phyloP scores from a whole-genome alignment of 2,329 filamentous ascomycete species.

The Teratosphaeria zuluensis region DNA sequence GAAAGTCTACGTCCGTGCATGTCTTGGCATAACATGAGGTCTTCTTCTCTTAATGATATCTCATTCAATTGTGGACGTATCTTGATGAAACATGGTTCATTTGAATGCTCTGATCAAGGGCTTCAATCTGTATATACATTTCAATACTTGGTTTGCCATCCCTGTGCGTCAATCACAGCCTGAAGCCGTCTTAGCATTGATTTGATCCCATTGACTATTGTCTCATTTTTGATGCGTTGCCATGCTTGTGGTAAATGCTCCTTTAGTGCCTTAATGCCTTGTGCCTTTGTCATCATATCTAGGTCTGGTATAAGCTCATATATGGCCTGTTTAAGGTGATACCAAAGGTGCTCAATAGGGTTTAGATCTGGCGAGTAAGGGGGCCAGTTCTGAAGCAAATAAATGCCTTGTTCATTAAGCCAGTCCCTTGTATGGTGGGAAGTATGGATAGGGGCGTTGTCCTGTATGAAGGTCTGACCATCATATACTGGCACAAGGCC shows the following conservation, averaged over 20 bases:
- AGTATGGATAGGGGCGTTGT: neutral
- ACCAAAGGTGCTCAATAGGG: neutral
- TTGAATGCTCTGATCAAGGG: too few species aligned
- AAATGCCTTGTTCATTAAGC: neutral
- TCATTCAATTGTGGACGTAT: too few species aligned
- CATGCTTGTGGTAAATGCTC: neutral
- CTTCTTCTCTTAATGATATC: too few species aligned
- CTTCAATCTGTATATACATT: neutral
- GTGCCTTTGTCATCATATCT: neutral
- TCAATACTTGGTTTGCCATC: conserved; percentile 1
- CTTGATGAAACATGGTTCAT: too few species aligned
- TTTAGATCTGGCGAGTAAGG: neutral
- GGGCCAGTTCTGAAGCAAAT: neutral
- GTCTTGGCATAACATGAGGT: too few species aligned
- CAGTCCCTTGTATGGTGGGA: neutral
- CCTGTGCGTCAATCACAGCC: neutral
- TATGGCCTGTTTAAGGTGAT: neutral
- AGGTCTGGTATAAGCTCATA: neutral
- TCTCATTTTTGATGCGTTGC: neutral
- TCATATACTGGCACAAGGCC: neutral
- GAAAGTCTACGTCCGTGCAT: too few species aligned
- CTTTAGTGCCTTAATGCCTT: neutral
- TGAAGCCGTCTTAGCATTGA: neutral
- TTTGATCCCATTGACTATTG: neutral
- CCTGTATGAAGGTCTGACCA: neutral